Base-by-base conservation (phyloP, 495 filamentous ascomycete species). In the Delitschia confertaspora region DNA sequence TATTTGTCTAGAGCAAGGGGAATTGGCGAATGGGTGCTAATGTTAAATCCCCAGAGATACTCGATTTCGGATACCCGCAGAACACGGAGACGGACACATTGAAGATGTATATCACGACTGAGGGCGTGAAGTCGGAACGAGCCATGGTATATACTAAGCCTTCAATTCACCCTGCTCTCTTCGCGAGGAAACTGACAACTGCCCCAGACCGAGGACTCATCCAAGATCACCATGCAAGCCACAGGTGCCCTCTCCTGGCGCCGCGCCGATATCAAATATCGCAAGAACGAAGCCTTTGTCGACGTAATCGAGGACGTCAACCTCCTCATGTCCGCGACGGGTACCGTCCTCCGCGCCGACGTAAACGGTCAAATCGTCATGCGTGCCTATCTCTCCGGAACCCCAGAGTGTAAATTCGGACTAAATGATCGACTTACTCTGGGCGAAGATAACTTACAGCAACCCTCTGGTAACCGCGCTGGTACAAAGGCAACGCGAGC, bases 21-120 rank as follows among this genome's bases (percentile, higher is more conserved):
- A n/a, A 9, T 18, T 35, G 33, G 2, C 17, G 10, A 3, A 17
- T 18, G 9, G 1, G 13, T 6, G 22, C 36, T 39, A 20, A 38
- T 11, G 32, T 31, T 39, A 13, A 45, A 22, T 24, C 3, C n/a
- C 54, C 58, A 95, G 91, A 99, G 66, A 95, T 99, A 55, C 76
- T 99, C 58, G 93, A 99, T 66, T 99, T 96, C 61, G 93, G 93
- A 56, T 99, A 99, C 62, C 93, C 93, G 38, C 93, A 99, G 63
- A 96, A 96, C 64, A 96, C 93, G 53, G 93, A 99, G 68, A 89
- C 88, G 29, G 93, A 99, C 60, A 99, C 93, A 13, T 73, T 99
- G 45, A 99, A 96, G 69, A 95, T 96, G 89, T 96, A 99, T 70
- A 99, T 99, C 66, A 99, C 93, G 10, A 96, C 93, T 35, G 93